Evolutionary conservation across 2,329 filamentous ascomycete genomes (phyloP).

Genomic region (Colletotrichum tropicale): DNA sequence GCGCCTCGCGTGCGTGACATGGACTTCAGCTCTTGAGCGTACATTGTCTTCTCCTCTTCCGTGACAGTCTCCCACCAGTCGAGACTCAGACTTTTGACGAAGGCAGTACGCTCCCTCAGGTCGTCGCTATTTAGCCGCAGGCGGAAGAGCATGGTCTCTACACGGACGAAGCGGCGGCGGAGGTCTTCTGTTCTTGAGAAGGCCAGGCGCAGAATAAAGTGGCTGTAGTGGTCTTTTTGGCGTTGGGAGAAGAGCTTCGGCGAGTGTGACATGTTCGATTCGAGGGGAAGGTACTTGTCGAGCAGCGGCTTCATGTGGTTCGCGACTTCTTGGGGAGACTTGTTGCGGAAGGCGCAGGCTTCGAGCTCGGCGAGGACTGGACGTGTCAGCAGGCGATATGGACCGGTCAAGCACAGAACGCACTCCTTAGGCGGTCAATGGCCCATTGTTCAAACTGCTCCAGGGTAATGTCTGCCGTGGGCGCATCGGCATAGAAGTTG

Average conservation of each 20-base stretch:
- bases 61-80: slow-evolving; percentile 90
- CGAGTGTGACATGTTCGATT: slow-evolving; percentile 71
- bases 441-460: slow-evolving; percentile 99
- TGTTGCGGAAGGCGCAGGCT: slow-evolving; percentile 94
- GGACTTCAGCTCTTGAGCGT: slow-evolving; percentile 66
- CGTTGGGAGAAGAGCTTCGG: slow-evolving; percentile 71
- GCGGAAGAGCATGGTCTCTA: slow-evolving; percentile 89
- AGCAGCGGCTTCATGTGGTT: slow-evolving; percentile 85
- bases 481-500: slow-evolving; percentile 89
- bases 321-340: slow-evolving; percentile 79
- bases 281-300: slow-evolving; percentile 84
- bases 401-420: slow-evolving; percentile 16
- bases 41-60: slow-evolving; percentile 75
- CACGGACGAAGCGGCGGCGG: slow-evolving; percentile 80
- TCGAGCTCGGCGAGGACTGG: slow-evolving; percentile 86
- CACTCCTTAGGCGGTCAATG: slow-evolving; percentile 86
- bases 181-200: slow-evolving; percentile 93
- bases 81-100: slow-evolving; percentile 78
- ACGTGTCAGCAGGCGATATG: neutral
- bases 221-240: slow-evolving; percentile 95
- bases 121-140: slow-evolving; percentile 82
- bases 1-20: slow-evolving; percentile 43
- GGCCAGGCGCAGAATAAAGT: slow-evolving; percentile 93
- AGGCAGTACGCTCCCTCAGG: slow-evolving; percentile 71
- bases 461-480: slow-evolving; percentile 91